Conservation (phyloP, 176 grass and related monocot genomes). For the Bothriochloa decipiens region DNA sequence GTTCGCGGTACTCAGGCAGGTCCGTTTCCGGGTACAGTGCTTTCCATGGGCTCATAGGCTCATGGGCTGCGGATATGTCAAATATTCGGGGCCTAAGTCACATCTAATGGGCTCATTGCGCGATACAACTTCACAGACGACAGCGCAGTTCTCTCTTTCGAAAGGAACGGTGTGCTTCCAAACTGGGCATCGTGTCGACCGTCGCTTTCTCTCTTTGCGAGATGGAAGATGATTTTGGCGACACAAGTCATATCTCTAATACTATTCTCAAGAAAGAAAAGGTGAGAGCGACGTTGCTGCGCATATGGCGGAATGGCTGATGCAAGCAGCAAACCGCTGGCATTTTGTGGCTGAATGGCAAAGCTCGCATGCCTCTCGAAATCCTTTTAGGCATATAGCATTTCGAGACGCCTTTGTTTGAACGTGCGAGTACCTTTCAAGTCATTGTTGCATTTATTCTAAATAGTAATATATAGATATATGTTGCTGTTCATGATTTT, state of each 20-base stretch:
- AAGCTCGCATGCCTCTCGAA: background rate
- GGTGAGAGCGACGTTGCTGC: background rate
- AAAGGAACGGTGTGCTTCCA: background rate
- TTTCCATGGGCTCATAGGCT: background rate
- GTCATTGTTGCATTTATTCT: background rate
- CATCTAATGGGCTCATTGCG: background rate
- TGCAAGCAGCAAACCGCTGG: background rate
- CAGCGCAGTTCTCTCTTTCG: background rate
- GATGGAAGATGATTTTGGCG: background rate
- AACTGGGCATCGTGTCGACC: background rate
- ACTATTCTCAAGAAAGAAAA: background rate
- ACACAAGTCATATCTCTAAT: background rate
- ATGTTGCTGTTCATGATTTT: background rate
- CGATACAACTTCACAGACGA: background rate
- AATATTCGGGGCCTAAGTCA: background rate
- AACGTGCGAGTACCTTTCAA: conserved; percentile 30
- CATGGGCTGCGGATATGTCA: background rate
- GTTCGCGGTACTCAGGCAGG: too few relatives aligned
- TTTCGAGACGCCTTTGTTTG: conserved; percentile 13
- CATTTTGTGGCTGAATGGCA: background rate
- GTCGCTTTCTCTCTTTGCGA: background rate
- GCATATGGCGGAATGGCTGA: background rate
- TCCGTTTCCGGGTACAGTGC: background rate
- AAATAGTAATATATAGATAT: background rate
- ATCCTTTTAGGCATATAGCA: background rate